Conservation (phyloP, 2,329 filamentous ascomycete genomes). For the Emmonsiellopsis sp. region DNA sequence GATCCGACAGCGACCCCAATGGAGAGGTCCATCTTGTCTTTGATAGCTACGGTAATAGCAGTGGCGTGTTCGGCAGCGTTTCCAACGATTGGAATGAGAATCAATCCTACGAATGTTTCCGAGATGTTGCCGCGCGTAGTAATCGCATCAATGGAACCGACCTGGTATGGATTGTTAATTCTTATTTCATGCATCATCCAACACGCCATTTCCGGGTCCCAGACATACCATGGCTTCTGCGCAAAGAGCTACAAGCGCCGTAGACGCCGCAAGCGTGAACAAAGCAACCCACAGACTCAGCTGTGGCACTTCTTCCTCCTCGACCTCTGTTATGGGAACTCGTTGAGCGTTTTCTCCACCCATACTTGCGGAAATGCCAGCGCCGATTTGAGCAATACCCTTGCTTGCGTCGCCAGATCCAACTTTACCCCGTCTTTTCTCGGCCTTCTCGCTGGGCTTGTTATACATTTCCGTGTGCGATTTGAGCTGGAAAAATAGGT, state of each 20-base stretch:
- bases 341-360: conserved; percentile 42
- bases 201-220: too few relatives aligned
- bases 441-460: conserved; percentile 67
- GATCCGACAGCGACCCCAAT: conserved; percentile 59
- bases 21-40: conserved; percentile 61
- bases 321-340: conserved; percentile 45
- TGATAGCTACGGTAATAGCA: conserved; percentile 52
- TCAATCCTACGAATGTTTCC: conserved; percentile 54
- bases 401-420: conserved; percentile 41
- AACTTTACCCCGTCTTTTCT: conserved; percentile 42
- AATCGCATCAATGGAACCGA: conserved; percentile 49
- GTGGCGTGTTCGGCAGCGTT: conserved; percentile 60
- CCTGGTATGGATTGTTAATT: conserved; percentile 12
- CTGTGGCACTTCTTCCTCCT: conserved; percentile 64
- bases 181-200: neutral
- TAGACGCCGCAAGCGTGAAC: conserved; percentile 61
- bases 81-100: conserved; percentile 56
- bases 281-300: conserved; percentile 65
- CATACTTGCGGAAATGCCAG: conserved; percentile 39
- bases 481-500: conserved; percentile 85
- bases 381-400: conserved; percentile 46
- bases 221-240: conserved; percentile 52
- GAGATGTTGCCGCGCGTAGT: conserved; percentile 42
- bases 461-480: conserved; percentile 76
- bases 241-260: conserved; percentile 71